Evolutionary conservation across 371 early-diverging fungal genomes (phyloP).

Genomic region (Synchytrium microbalum): DNA sequence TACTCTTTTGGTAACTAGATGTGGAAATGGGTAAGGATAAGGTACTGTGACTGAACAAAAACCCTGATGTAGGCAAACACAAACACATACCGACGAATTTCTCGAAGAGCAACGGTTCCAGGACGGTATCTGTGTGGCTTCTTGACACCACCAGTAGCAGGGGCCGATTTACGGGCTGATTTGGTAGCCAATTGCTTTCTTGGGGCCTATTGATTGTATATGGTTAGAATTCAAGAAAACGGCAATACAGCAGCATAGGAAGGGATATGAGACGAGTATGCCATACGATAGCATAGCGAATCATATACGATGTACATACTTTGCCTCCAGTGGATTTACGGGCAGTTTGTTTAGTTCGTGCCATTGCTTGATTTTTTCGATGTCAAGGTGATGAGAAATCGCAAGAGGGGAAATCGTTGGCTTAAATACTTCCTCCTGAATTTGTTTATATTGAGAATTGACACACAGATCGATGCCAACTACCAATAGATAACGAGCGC

Average conservation of each 20-base stretch:
- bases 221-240: too few relatives aligned
- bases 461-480: not conserved
- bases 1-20: constrained; percentile 98
- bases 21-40: too few relatives aligned
- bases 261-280: not conserved
- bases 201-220: too few relatives aligned
- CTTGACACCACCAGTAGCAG: constrained; percentile 50
- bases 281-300: too few relatives aligned
- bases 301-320: too few relatives aligned
- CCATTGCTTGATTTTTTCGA: constrained; percentile 53
- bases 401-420: not conserved
- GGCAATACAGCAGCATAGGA: not conserved
- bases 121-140: constrained; percentile 54
- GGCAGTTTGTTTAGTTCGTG: constrained; percentile 98
- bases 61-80: constrained; percentile 42
- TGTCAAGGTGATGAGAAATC: not conserved
- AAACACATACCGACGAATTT: constrained; percentile 97
- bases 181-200: constrained; percentile 97
- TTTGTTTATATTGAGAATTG: not conserved
- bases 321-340: constrained; percentile 99
- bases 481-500: not conserved
- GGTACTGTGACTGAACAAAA: too few relatives aligned
- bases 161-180: constrained; percentile 70
- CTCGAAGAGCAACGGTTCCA: constrained; percentile 59
- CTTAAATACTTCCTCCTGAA: not conserved